Evolutionary conservation across 371 early-diverging fungal genomes (phyloP).

Genomic region (Actinomortierella ambigua): DNA sequence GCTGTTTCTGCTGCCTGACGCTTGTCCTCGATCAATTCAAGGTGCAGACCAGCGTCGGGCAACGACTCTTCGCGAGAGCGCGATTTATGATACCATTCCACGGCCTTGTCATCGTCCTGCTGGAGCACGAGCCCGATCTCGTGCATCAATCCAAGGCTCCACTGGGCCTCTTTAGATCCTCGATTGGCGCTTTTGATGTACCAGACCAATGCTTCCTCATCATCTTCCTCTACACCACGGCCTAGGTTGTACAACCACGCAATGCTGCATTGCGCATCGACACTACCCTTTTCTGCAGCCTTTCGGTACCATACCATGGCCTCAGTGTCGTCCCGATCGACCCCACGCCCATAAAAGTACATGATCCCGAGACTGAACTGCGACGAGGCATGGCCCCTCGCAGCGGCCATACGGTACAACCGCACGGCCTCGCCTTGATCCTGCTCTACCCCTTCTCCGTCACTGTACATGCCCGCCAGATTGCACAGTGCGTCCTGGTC

Average conservation of each 20-base stretch:
- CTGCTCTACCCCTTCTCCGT: constrained; percentile 76
- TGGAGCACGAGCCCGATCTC: constrained; percentile 82
- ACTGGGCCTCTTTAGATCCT: too few relatives aligned
- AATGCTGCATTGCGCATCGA: too few relatives aligned
- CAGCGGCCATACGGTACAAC: constrained; percentile 69
- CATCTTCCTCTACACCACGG: too few relatives aligned
- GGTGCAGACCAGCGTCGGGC: too few relatives aligned
- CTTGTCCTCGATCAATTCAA: too few relatives aligned
- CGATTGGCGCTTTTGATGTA: too few relatives aligned
- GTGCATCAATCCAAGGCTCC: constrained; percentile 82
- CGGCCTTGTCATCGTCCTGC: constrained; percentile 65
- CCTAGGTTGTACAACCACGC: too few relatives aligned
- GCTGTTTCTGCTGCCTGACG: too few relatives aligned
- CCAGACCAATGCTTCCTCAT: too few relatives aligned
- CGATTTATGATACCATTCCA: constrained; percentile 86
- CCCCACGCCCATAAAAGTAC: constrained; percentile 79
- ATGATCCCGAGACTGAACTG: constrained; percentile 89
- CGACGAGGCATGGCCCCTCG: constrained; percentile 70
- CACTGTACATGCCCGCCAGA: constrained; percentile 82
- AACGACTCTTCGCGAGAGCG: too few relatives aligned
- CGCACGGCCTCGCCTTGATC: constrained; percentile 68
- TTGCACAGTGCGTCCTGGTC: constrained; percentile 82
- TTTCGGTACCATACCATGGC: constrained; percentile 73
- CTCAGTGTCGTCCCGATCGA: constrained; percentile 53
- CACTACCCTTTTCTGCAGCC: too few relatives aligned